Percentiles rank a stretch among this genome's conserved stretches.
These are phyloP conservation scores for Diaporthe helianthi DNA, from an alignment of 2,329 filamentous ascomycete genomes.

Conservation along the genomic window DNA sequence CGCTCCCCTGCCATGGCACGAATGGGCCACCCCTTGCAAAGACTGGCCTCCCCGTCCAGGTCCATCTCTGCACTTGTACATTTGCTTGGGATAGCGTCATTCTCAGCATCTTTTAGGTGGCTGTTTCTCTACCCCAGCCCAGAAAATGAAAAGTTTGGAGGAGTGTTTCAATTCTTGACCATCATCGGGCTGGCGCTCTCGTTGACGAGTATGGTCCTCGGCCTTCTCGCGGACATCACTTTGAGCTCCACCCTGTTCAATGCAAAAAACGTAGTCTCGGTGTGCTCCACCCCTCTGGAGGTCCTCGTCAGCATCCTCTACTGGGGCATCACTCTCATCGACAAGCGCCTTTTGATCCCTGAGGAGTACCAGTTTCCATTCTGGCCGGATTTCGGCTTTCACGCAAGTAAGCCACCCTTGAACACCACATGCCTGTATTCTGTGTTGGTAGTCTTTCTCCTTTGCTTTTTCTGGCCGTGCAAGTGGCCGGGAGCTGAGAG, in stretches of 20 bases:
- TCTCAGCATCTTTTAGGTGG: conserved; percentile 60
- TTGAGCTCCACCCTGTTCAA: conserved; percentile 64
- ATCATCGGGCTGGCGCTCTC: conserved; percentile 73
- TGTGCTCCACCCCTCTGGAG: conserved; percentile 73
- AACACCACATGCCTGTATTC: neutral
- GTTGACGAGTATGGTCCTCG: conserved; percentile 65
- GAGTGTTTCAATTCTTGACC: conserved; percentile 76
- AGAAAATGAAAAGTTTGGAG: conserved; percentile 67
- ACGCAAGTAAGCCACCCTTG: conserved; percentile 44
- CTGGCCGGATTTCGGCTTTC: conserved; percentile 67
- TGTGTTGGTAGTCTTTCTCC: neutral
- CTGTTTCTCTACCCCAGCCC: conserved; percentile 56
- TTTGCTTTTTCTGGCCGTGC: conserved; percentile 9
- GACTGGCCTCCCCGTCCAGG: conserved; percentile 69
- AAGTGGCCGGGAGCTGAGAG: neutral
- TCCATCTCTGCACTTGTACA: conserved; percentile 70
- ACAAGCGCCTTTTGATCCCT: conserved; percentile 59
- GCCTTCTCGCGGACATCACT: conserved; percentile 70
- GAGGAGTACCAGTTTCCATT: conserved; percentile 63
- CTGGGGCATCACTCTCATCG: conserved; percentile 70
- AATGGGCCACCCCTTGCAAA: conserved; percentile 67
- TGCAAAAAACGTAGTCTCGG: conserved; percentile 71
- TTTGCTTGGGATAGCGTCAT: conserved; percentile 58
- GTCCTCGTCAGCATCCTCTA: conserved; percentile 75
- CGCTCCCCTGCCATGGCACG: conserved; percentile 43